Evolutionary conservation across 2,329 filamentous ascomycete genomes (phyloP), one percentile per base, ranked within the genome.

Genomic region (Fusarium poae): DNA sequence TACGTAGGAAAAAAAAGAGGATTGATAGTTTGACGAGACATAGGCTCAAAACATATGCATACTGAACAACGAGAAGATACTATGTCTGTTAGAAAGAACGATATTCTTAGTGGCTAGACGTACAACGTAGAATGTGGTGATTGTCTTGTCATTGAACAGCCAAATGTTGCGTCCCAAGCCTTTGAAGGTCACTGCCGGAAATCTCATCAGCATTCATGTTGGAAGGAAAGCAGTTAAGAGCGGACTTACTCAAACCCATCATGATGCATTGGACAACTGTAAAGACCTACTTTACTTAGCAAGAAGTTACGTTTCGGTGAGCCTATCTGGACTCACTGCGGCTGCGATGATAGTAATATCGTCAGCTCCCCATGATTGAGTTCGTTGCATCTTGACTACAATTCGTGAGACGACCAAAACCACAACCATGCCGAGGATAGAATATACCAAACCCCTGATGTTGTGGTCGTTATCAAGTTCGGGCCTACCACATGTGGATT

Each of bases 291-390:
- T 0, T 0, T 0, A 1, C 0, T 62, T 4, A 46, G 25, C 1
- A n/a, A 16, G 2, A 18, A 0, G 4, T 9, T 0, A 0, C 2
- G 1, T 5, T 3, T 0, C 2, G 0, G 2, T 2, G 3, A 2
- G 5, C 1, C 6, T 2, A 9, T 0, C 1, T 2, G 0, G 2
- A 29, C 56, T n/a, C 34, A 62, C 59, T 1, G 42, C n/a, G 3
- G 42, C 57, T 0, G 20, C 57, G 0, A 62, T 30, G 3, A 62
- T 46, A 2, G 35, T 18, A 5, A 34, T 46, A 13, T 62, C 59
- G 4, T 62, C 59, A 2, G 9, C 13, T 5, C 59, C 59, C 59
- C 59, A 62, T 23, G 4, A n/a, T 2, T 25, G 39, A 6, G 35
- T 42, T 2, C 34, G 16, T 16, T 42, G 23, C 0, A 16, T 20